phyloP scores from a whole-genome alignment of 2,329 filamentous ascomycete species.

The Ophiosphaerella herpotricha region DNA sequence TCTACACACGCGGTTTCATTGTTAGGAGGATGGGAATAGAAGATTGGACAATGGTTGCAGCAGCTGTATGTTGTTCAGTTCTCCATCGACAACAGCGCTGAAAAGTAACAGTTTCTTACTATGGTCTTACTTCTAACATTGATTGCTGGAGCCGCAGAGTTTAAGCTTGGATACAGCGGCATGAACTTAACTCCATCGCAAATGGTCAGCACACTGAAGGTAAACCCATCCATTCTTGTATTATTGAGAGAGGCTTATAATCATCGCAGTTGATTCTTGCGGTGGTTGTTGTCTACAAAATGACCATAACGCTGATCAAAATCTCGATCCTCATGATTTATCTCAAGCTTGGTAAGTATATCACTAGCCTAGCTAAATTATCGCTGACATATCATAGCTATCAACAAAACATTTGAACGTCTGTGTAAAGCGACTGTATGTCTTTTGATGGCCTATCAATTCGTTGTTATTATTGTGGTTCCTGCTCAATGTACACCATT shows the following conservation, averaged over 20 bases:
- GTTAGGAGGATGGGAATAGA: constrained; percentile 32
- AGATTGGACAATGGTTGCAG: constrained; percentile 33
- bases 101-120: constrained; percentile 14
- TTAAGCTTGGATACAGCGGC: constrained; percentile 24
- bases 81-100: neutral
- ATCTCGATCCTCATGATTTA: constrained; percentile 41
- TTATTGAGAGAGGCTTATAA: neutral
- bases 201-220: constrained; percentile 21
- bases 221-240: constrained; percentile 1
- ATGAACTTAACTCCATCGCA: constrained; percentile 13
- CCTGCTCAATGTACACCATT: constrained; percentile 35
- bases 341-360: constrained; percentile 32
- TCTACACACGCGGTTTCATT: constrained; percentile 30
- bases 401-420: constrained; percentile 23
- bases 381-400: constrained; percentile 17
- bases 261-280: constrained; percentile 19
- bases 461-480: constrained; percentile 28
- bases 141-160: constrained; percentile 14
- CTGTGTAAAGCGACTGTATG: constrained; percentile 31
- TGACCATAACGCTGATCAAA: constrained; percentile 32
- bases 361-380: neutral
- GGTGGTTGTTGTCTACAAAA: constrained; percentile 28
- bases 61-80: constrained; percentile 18
- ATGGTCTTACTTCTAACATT: constrained; percentile 17
- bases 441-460: constrained; percentile 18